Evolutionary conservation across 768 basidiomycete genomes (phyloP), one percentile per base, ranked within the genome.

Genomic region (Leccinum truebloodii): DNA sequence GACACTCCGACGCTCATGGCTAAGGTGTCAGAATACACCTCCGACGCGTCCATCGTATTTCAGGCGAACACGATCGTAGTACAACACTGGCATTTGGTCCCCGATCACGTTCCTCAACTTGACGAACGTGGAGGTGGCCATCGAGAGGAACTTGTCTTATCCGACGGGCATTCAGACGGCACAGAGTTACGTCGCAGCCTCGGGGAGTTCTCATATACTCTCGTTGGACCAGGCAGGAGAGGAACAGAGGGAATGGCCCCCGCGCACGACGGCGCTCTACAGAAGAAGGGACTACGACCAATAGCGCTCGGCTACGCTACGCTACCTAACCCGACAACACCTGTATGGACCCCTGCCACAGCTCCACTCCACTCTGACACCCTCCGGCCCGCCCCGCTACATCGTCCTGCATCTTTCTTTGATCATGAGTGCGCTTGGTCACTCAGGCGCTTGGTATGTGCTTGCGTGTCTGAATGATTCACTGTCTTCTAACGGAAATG

Each of bases 71-170:
- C 79, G n/a, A 83, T 79, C 1, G 28, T 30, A 30, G 28, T 88
- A 88, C 66, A 88, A 87, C 28, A 30, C 28, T 30, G 28, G 28
- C 64, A 80, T 86, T 6, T 85, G 81, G 66, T 84, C 83, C 3
- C 83, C 86, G 1, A 76, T 86, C 71, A 79, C 75, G 57, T 87
- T 87, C 57, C 83, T 84, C 0, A 67, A 65, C 0, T 68, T 87
- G 55, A 81, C 76, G 34, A 86, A 86, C 60, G 85, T 86, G 18
- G 84, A 85, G 60, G 75, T 88, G 22, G 71, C 71, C 32, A 77
- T 87, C 57, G 80, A 85, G 55, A 86, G 85, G 1, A 87, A 87
- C 58, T 54, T 86, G 61, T 82, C 80, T 4, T 84, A 85, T 64
- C 84, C 83, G 1, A 72, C 65, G 16, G 78, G 82, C 73, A 81